Evolutionary conservation across 345 rosid species (phyloP).

Genomic region (Alliaria petiolata): DNA sequence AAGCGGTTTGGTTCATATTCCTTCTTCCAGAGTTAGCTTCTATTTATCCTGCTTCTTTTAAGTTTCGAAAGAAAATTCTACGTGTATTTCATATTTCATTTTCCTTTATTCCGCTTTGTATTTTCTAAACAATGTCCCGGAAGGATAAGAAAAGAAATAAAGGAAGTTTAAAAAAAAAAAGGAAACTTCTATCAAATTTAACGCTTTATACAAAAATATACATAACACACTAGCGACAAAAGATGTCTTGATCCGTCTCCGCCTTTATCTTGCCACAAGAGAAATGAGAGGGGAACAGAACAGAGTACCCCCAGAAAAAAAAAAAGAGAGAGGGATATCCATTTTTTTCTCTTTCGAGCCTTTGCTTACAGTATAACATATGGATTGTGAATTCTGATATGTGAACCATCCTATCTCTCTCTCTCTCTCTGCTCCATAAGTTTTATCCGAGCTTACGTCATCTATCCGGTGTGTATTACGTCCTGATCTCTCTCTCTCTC

Average conservation of each 20-base stretch:
- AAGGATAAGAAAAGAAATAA: too few relatives aligned
- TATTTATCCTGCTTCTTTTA: too few relatives aligned
- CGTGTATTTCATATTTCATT: too few relatives aligned
- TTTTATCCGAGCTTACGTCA: slow-evolving; percentile 35
- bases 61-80: too few relatives aligned
- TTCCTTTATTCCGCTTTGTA: too few relatives aligned
- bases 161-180: too few relatives aligned
- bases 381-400: slow-evolving; percentile 36
- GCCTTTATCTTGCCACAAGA: slow-evolving; percentile 23
- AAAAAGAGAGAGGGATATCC: neutral
- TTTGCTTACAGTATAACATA: slow-evolving; percentile 2
- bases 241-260: slow-evolving; percentile 31
- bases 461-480: slow-evolving; percentile 20
- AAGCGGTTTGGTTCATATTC: too few relatives aligned
- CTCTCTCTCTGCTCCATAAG: slow-evolving; percentile 13
- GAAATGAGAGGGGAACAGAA: neutral
- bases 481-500: neutral
- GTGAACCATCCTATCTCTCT: neutral
- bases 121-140: too few relatives aligned
- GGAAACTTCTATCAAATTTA: too few relatives aligned
- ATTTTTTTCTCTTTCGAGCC: neutral
- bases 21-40: too few relatives aligned
- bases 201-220: neutral
- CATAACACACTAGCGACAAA: neutral
- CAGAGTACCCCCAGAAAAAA: slow-evolving; percentile 1